Conservation (phyloP, 495 filamentous ascomycete genomes). For the Penicillium canescens region DNA sequence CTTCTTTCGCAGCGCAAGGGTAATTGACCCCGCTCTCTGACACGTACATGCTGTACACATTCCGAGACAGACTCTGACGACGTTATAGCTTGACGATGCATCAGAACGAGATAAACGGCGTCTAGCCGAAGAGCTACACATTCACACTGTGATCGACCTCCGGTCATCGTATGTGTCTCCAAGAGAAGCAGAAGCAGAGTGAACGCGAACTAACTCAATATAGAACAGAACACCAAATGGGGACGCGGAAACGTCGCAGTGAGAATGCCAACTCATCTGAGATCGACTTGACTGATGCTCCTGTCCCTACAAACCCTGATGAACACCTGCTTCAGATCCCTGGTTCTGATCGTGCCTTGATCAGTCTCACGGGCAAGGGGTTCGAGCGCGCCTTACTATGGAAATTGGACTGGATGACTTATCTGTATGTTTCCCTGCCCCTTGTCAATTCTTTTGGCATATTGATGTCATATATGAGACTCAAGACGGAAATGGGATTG, state of each 20-base stretch:
- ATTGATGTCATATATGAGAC: too few relatives aligned
- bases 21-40: constrained; percentile 26
- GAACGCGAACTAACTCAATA: constrained; percentile 3
- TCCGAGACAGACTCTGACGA: not conserved
- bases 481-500: too few relatives aligned
- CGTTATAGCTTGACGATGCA: constrained; percentile 60
- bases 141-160: constrained; percentile 74
- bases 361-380: constrained; percentile 71
- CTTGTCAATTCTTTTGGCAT: not conserved
- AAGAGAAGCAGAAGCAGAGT: not conserved
- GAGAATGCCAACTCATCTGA: constrained; percentile 24
- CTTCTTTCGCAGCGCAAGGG: constrained; percentile 75
- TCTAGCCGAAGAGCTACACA: constrained; percentile 60
- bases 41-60: not conserved
- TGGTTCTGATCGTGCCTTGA: constrained; percentile 56
- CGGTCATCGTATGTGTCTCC: constrained; percentile 60
- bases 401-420: constrained; percentile 66
- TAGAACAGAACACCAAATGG: constrained; percentile 73
- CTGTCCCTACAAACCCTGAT: constrained; percentile 40
- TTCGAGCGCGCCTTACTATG: constrained; percentile 69
- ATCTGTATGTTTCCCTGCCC: constrained; percentile 43
- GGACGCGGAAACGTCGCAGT: constrained; percentile 61
- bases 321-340: constrained; percentile 55
- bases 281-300: constrained; percentile 26
- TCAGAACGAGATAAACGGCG: constrained; percentile 60